Conservation (phyloP, 768 basidiomycete species). For the Coprinopsis strossmayeri region DNA sequence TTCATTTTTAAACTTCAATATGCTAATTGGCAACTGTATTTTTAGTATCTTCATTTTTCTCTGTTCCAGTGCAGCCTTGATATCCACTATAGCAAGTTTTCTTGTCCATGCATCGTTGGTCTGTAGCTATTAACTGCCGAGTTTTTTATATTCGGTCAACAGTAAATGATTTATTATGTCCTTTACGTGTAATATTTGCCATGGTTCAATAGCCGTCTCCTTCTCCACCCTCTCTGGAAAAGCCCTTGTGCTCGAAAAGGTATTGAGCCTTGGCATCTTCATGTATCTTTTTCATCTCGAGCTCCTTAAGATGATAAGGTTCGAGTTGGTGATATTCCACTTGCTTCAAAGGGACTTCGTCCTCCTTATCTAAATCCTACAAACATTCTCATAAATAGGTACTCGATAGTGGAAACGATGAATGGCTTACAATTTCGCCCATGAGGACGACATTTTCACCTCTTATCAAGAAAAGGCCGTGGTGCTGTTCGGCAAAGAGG, state of each 20-base stretch:
- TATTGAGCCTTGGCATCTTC: conserved; percentile 82
- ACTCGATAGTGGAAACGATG: conserved; percentile 6
- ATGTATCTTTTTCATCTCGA: conserved; percentile 67
- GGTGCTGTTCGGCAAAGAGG: conserved; percentile 81
- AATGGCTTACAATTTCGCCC: conserved; percentile 83
- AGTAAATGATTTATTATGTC: too few relatives aligned
- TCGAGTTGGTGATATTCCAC: conserved; percentile 68
- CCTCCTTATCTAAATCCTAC: conserved; percentile 90
- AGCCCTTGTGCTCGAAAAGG: conserved; percentile 79
- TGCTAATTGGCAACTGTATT: too few relatives aligned
- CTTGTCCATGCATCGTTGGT: too few relatives aligned
- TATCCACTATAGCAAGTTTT: too few relatives aligned
- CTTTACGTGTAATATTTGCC: conserved; percentile 11
- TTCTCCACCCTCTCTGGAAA: conserved; percentile 93
- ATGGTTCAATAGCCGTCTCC: conserved; percentile 81
- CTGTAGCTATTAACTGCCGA: too few relatives aligned
- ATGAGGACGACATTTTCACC: conserved; percentile 98
- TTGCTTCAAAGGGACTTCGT: conserved; percentile 73
- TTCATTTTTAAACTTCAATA: too few relatives aligned
- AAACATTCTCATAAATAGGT: conserved; percentile 6
- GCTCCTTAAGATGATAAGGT: conserved; percentile 66
- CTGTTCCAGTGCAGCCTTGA: too few relatives aligned
- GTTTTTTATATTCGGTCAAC: too few relatives aligned
- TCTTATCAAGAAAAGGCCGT: conserved; percentile 89
- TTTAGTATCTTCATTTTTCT: conserved; percentile 13